phyloP scores from a whole-genome alignment of 129 eudicot genomes.

The Flaveria sonorensis region DNA sequence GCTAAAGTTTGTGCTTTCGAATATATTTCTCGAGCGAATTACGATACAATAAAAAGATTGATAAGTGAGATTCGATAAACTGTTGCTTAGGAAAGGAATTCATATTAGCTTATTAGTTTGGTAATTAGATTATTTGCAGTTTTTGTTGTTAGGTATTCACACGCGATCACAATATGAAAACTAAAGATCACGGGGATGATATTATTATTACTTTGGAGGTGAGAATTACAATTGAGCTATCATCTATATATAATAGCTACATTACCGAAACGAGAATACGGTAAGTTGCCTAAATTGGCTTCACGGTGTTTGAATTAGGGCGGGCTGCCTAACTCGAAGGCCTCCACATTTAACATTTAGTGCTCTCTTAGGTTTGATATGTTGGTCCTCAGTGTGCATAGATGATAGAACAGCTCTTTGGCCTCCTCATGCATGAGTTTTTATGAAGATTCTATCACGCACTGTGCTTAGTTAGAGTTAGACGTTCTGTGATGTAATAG shows the following conservation, averaged over 20 bases:
- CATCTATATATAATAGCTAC: no score
- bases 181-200: no score
- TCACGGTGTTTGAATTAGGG: no score
- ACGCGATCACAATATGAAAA: no score
- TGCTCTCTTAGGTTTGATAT: background rate
- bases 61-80: constrained; percentile 5
- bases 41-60: constrained; percentile 6
- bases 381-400: background rate
- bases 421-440: constrained; percentile 3
- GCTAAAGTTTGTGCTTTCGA: background rate
- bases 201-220: no score
- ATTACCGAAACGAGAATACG: no score
- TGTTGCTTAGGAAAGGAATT: constrained; percentile 17
- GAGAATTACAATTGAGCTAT: no score
- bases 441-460: constrained; percentile 11
- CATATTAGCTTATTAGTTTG: background rate
- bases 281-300: no score
- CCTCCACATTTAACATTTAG: background rate
- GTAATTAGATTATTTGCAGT: background rate
- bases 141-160: no score
- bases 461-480: background rate
- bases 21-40: background rate
- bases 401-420: background rate
- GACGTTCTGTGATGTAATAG: background rate
- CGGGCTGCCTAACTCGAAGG: no score